Conservation (phyloP, 768 basidiomycete genomes). For the Lactarius hengduanensis region DNA sequence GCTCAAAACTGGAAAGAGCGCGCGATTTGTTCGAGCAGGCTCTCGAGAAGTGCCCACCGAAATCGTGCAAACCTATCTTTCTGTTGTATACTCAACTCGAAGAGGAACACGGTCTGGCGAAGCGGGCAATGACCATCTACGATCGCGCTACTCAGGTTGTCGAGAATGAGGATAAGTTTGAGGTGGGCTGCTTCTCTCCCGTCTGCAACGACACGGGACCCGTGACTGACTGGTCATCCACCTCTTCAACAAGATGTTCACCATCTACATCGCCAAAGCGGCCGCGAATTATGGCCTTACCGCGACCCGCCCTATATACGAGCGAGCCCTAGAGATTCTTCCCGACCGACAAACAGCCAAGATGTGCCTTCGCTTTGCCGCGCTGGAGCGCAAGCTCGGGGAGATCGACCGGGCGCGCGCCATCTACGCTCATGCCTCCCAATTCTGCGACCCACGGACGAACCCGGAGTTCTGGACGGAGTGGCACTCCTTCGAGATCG, state of each 20-base stretch:
- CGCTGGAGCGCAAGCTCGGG: conserved; percentile 94
- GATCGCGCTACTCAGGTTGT: conserved; percentile 90
- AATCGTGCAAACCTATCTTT: conserved; percentile 92
- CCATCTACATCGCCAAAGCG: conserved; percentile 96
- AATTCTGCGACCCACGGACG: conserved; percentile 96
- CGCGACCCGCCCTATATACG: conserved; percentile 94
- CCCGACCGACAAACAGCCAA: conserved; percentile 94
- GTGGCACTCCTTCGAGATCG: conserved; percentile 98
- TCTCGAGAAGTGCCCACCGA: conserved; percentile 91
- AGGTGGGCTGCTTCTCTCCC: conserved; percentile 50
- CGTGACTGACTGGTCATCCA: background rate
- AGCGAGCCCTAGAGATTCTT: conserved; percentile 88
- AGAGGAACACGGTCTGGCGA: conserved; percentile 93
- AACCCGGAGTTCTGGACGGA: conserved; percentile 93
- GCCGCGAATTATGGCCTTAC: conserved; percentile 94
- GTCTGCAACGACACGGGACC: background rate
- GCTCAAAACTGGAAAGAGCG: conserved; percentile 91
- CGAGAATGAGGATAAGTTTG: conserved; percentile 89
- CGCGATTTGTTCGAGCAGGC: conserved; percentile 98
- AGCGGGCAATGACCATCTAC: conserved; percentile 93
- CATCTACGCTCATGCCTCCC: conserved; percentile 95
- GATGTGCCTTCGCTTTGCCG: conserved; percentile 96
- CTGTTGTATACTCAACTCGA: conserved; percentile 95
- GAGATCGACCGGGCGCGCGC: conserved; percentile 98
- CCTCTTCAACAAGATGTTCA: conserved; percentile 70